Evolutionary conservation across 2,329 filamentous ascomycete species (phyloP), one percentile per base, ranked within the genome.

Genomic region (Hypoxylon sp.): DNA sequence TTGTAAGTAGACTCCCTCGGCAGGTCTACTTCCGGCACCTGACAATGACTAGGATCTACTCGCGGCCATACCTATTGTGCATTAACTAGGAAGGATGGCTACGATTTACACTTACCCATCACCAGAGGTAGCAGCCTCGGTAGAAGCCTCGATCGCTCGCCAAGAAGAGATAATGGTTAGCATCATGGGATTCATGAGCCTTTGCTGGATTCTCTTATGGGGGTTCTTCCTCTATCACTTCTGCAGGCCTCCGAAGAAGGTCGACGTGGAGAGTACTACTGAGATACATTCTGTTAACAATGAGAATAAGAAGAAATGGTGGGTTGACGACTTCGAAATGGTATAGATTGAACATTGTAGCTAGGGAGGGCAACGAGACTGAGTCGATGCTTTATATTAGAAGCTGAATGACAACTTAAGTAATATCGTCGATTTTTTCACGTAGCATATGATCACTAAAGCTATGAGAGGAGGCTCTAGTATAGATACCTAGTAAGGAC

Each of bases 171-270:
- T 70, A 14, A 14, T 69, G 3, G 14, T 24, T 3, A 47, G 56
- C 31, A 50, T 72, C 39, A 33, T 70, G 5, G 62, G 51, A 9
- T 11, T 65, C 5, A 57, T 73, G 56, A 31, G 57, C 37, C 11
- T 63, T 10, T 60, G 55, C 48, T 67, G 69, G 59, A 3, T 67
- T 9, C 1, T 61, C 3, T 11, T 61, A 5, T 35, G 50, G 13
- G n/a, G 44, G 3, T 67, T 73, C 56, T 67, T 73, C 61, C n/a
- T 68, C 53, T 65, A 59, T 14, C 46, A 68, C 19, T 67, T 69
- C 47, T 62, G 26, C 33, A 56, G 44, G 10, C 64, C 72, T 10
- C 37, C 54, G 39, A 57, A 54, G 60, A 46, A 44, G 14, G 8
- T 9, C 35, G 39, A 55, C 8, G 14, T 42, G 9, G 72, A 69